A percentile compares a stretch with the other conserved stretches of the same genome.
phyloP scores from a whole-genome alignment of 306 rosid species.

The Alnus rubra region DNA sequence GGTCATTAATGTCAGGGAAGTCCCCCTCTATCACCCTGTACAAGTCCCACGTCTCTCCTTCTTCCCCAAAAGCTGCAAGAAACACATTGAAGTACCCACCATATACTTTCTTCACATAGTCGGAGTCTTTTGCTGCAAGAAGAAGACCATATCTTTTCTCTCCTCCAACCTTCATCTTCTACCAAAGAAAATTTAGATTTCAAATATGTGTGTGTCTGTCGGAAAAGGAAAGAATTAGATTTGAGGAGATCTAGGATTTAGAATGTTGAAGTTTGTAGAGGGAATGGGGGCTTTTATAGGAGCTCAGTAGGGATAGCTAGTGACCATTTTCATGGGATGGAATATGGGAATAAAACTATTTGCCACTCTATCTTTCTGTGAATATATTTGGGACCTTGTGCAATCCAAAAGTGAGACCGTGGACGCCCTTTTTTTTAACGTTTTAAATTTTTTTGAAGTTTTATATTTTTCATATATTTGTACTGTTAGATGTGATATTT shows the following conservation, averaged over 20 bases:
- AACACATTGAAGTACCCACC: constrained; percentile 66
- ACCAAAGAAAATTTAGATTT: background rate
- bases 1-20: constrained; percentile 49
- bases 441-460: too few species aligned
- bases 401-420: background rate
- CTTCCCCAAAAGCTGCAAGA: constrained; percentile 55
- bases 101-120: constrained; percentile 50
- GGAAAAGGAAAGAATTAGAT: background rate
- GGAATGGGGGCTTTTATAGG: constrained; percentile 17
- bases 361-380: background rate
- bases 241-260: background rate
- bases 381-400: too few species aligned
- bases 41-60: constrained; percentile 70
- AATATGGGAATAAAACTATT: background rate
- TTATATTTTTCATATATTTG: too few species aligned
- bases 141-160: constrained; percentile 50
- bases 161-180: constrained; percentile 15
- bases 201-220: background rate
- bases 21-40: constrained; percentile 55
- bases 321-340: too few species aligned
- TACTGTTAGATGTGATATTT: too few species aligned
- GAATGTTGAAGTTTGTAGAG: background rate
- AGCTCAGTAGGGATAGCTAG: background rate
- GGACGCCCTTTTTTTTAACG: too few species aligned
- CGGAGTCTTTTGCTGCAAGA: constrained; percentile 60